Conservation (phyloP, 2,329 filamentous ascomycete species). For the Cucurbitaria berberidis region DNA sequence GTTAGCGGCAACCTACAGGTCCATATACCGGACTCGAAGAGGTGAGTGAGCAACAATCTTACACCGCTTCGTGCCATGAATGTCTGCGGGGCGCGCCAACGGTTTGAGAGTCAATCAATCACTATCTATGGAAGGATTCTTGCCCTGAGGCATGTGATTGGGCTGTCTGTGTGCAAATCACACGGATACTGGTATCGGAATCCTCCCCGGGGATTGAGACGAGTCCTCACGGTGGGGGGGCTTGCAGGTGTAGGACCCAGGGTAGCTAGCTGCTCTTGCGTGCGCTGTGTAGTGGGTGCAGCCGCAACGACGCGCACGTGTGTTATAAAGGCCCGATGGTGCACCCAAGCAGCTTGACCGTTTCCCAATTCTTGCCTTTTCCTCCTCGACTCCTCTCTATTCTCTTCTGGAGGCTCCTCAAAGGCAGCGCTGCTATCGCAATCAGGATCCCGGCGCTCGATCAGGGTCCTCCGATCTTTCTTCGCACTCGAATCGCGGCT, state of each 20-base stretch:
- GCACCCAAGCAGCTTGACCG: background rate
- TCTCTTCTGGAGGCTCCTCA: no score
- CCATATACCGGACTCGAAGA: background rate
- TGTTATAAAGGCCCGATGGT: conserved; percentile 5
- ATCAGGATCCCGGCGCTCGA: background rate
- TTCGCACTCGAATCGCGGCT: background rate
- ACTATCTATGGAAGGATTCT: background rate
- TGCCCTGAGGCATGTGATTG: background rate
- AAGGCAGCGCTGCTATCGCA: background rate
- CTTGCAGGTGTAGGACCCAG: conserved; percentile 8
- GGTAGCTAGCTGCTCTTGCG: background rate
- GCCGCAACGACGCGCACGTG: background rate
- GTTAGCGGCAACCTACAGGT: background rate
- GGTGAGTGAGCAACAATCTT: background rate
- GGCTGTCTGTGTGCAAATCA: background rate
- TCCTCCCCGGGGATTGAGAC: background rate
- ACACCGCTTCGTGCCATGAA: background rate
- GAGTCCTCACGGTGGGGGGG: no score
- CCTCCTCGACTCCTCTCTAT: background rate
- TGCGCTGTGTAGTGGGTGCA: conserved; percentile 7
- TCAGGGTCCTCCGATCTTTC: background rate
- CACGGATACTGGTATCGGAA: background rate
- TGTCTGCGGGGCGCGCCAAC: background rate
- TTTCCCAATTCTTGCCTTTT: background rate
- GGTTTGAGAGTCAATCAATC: background rate